Conservation (phyloP, 495 filamentous ascomycete genomes). For the Penicillium tannophilum region DNA sequence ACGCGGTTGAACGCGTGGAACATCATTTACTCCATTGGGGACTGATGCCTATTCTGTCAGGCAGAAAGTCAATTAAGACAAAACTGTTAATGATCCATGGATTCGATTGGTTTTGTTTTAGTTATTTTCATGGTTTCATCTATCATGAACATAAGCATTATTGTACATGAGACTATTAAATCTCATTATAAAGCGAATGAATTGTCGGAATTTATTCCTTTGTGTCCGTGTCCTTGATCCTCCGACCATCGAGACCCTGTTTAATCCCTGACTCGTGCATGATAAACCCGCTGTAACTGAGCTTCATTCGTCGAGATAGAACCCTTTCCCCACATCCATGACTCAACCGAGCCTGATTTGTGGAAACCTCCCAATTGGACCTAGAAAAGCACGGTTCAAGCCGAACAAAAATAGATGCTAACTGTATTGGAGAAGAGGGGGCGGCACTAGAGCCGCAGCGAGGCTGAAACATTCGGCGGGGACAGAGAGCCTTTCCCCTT, state of each 20-base stretch:
- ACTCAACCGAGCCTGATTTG: conserved; percentile 8
- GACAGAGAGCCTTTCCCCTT: conserved; percentile 4
- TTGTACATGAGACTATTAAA: no score
- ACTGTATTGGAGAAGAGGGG: conserved; percentile 6
- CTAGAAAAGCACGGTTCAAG: background rate
- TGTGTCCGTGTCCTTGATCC: background rate
- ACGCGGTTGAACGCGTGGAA: background rate
- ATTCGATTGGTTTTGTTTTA: no score
- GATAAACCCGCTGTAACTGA: background rate
- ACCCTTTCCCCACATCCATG: background rate
- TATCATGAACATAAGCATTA: no score
- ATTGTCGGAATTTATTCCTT: background rate
- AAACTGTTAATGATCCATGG: no score
- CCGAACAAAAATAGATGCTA: conserved; percentile 12
- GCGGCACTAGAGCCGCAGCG: conserved; percentile 29
- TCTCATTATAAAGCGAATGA: no score
- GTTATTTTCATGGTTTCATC: no score
- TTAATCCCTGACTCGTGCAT: background rate
- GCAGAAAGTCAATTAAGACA: background rate
- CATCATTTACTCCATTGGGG: conserved; percentile 1
- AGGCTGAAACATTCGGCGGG: conserved; percentile 27
- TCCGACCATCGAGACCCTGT: background rate
- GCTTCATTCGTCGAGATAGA: background rate
- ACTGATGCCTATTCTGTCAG: background rate
- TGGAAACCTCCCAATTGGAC: background rate